These are phyloP conservation scores for Chytridiales sp. DNA, from an alignment of 371 early-diverging fungal genomes.

Conservation along the genomic window DNA sequence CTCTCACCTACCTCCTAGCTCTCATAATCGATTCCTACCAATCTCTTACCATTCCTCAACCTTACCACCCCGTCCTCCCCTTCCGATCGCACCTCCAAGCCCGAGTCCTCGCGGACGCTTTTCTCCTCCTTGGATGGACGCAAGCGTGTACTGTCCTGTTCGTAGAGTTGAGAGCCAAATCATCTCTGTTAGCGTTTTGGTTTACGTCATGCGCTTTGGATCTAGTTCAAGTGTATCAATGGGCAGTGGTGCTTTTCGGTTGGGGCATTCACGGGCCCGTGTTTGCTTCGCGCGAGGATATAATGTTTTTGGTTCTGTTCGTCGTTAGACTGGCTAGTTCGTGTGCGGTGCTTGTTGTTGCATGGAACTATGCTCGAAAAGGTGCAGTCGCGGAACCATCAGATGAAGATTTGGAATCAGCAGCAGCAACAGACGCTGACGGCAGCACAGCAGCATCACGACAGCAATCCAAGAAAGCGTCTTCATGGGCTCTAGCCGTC, in stretches of 20 bases:
- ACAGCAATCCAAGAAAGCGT: background rate
- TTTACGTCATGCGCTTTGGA: constrained; percentile 12
- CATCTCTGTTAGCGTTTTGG: too few species aligned
- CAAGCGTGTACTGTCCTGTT: background rate
- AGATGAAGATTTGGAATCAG: constrained; percentile 5
- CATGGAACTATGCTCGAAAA: background rate
- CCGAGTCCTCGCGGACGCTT: constrained; percentile 20
- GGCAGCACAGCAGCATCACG: background rate
- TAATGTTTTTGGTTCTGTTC: background rate
- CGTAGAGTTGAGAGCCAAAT: background rate
- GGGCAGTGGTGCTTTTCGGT: background rate
- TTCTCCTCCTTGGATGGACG: constrained; percentile 29
- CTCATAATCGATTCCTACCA: constrained; percentile 23
- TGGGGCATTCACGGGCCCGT: background rate
- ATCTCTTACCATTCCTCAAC: background rate
- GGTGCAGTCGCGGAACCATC: background rate
- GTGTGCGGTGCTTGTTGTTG: too few species aligned
- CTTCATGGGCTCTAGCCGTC: constrained; percentile 25
- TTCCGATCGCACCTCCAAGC: constrained; percentile 8
- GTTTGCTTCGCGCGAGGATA: constrained; percentile 7
- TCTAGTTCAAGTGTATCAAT: constrained; percentile 18
- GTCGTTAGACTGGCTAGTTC: background rate
- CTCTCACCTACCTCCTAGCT: constrained; percentile 14
- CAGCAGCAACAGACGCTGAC: background rate
- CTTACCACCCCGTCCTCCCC: constrained; percentile 10